Evolutionary conservation across 2,329 filamentous ascomycete species (phyloP).

Genomic region (Colletotrichum agaves): DNA sequence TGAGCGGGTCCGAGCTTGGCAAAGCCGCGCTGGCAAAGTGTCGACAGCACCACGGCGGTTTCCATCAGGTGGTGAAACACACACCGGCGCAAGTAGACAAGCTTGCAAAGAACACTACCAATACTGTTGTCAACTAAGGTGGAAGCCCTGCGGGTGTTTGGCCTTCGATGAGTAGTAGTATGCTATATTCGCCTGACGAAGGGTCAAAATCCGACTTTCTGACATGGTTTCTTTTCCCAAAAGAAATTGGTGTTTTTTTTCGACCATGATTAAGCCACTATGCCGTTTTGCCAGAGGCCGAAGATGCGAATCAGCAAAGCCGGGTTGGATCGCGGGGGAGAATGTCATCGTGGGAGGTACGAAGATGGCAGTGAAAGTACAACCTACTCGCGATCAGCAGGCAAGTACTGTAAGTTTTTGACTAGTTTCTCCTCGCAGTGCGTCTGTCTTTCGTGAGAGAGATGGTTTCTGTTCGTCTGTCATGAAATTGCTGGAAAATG

Average conservation of each 20-base stretch:
- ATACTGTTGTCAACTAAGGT: neutral
- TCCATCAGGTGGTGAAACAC: too few species aligned
- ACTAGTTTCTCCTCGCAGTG: slow-evolving; percentile 3
- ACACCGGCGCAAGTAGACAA: neutral
- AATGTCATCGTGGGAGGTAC: slow-evolving; percentile 12
- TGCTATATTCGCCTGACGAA: neutral
- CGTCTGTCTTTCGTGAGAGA: neutral
- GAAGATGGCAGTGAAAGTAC: neutral
- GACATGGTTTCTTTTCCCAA: neutral
- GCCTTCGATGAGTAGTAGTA: neutral
- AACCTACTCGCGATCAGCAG: neutral
- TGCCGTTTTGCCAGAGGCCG: too few species aligned
- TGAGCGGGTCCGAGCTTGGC: slow-evolving; percentile 2
- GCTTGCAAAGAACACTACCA: neutral
- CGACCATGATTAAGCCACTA: neutral
- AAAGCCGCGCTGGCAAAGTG: neutral
- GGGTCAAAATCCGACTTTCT: neutral
- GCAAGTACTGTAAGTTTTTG: neutral
- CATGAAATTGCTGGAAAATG: slow-evolving; percentile 17
- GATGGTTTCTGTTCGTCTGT: neutral
- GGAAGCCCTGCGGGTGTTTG: neutral
- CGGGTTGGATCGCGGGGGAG: neutral
- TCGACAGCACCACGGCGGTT: neutral
- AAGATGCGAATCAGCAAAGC: neutral
- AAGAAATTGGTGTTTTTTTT: neutral